These are phyloP conservation scores for Austroboletus festivus DNA, from an alignment of 768 basidiomycete genomes.

Conservation along the genomic window DNA sequence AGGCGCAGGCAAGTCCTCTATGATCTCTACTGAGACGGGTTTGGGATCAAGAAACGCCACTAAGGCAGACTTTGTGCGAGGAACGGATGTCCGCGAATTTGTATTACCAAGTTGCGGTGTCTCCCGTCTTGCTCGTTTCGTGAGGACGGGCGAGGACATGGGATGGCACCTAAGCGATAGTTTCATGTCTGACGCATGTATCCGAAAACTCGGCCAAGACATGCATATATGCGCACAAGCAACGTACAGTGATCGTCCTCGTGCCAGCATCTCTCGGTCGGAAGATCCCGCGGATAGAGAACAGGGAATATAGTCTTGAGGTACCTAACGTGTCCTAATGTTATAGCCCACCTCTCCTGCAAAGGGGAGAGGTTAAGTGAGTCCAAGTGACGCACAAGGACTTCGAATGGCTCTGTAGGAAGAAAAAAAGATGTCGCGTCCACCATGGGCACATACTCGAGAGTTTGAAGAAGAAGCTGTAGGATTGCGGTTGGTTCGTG, in stretches of 20 bases:
- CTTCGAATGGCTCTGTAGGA: constrained; percentile 54
- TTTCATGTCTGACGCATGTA: constrained; percentile 22
- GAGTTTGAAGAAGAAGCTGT: constrained; percentile 41
- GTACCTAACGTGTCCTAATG: constrained; percentile 17
- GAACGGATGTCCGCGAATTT: constrained; percentile 25
- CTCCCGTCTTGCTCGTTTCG: constrained; percentile 43
- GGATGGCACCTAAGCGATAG: constrained; percentile 32
- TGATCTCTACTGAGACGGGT: constrained; percentile 28
- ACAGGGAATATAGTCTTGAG: constrained; percentile 18
- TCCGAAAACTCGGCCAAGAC: constrained; percentile 1
- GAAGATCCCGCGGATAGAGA: constrained; percentile 23
- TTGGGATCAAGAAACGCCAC: constrained; percentile 20
- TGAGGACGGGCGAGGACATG: constrained; percentile 41
- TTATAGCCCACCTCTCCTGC: constrained; percentile 42
- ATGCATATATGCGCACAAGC: constrained; percentile 16
- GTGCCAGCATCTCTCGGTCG: constrained; percentile 38
- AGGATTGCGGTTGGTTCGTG: constrained; percentile 6
- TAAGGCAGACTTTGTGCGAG: constrained; percentile 23
- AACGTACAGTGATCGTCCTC: constrained; percentile 35
- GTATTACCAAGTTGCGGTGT: constrained; percentile 41
- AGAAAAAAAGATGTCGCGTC: constrained; percentile 52
- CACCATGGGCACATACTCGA: constrained; percentile 42
- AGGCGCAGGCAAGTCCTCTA: constrained; percentile 30
- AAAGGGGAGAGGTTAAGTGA: constrained; percentile 35
- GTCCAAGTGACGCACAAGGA: constrained; percentile 35